Base-by-base conservation (phyloP, 495 filamentous ascomycete species). In the Geoglossum glabrum region DNA sequence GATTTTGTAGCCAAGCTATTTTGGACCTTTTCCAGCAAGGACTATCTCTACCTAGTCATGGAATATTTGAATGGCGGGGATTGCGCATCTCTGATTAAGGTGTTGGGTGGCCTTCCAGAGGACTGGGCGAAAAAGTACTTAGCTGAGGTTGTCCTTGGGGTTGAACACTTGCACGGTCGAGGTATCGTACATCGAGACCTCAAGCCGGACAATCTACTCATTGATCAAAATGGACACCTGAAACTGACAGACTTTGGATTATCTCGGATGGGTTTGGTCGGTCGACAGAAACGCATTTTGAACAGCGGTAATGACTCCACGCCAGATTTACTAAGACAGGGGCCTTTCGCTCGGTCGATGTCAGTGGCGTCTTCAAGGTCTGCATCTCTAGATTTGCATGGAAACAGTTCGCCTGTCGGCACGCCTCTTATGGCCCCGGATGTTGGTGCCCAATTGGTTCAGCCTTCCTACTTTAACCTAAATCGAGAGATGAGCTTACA, bases 21-120 rank as follows among this genome's bases (percentile, higher is more conserved):
- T 71, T 98, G 92, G 92, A 97, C 92, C 0, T 98, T 98, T 65
- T 90, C 92, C 28, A 98, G 93, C 75, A 98, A 98, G 66, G 92
- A 98, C 66, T 98, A 94, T 66, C 82, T 98, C 30, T 98, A 97
- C 67, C 73, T 98, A 62, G 92, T 98, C 17, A 98, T 98, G 92
- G 92, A 98, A 65, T 98, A 98, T 71, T 73, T 98, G 56, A 98
- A 98, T 64, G 92, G 92, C 21, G 92, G 92, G 56, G 92, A 98
- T 65, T 96, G 90, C 67, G 92, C 93, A 55, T 93, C 92, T 26
- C 79, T 98, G 52, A 89, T 98, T 68, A 97, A 97, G 67, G 78
- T 93, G 45, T 76, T 98, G 45, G 89, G 87, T 25, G 86, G 84
- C 1, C 74, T 98, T 28, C 83, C 89, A 0, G 92, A 98, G 69